phyloP scores from a whole-genome alignment of 139 green algal genomes.

The Ettlia oleoabundans region DNA sequence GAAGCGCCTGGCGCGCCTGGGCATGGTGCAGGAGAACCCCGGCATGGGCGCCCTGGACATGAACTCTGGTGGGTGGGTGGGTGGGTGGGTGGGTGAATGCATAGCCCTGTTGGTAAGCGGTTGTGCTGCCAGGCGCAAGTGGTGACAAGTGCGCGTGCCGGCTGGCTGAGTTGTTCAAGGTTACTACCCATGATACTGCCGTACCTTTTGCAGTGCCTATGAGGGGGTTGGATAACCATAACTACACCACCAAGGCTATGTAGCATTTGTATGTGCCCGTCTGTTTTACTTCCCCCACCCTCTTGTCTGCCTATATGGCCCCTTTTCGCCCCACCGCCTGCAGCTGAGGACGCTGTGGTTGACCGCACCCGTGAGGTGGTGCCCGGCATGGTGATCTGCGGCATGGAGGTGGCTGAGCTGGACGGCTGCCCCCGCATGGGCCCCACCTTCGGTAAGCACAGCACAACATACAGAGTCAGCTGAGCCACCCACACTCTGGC shows the following conservation, averaged over 20 bases:
- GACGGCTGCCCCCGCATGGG: slow-evolving; percentile 91
- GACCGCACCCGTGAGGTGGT: slow-evolving; percentile 87
- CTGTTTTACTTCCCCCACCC: neutral
- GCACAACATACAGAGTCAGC: neutral
- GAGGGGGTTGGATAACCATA: no score
- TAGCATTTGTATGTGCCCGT: neutral
- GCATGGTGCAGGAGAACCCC: slow-evolving; percentile 82
- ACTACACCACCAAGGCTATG: no score
- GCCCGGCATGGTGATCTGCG: slow-evolving; percentile 93
- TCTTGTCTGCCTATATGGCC: neutral
- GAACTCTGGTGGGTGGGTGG: slow-evolving; percentile 68
- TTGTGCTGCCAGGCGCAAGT: neutral
- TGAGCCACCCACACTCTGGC: no score
- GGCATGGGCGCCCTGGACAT: slow-evolving; percentile 98
- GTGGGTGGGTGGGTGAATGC: neutral
- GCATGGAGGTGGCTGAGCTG: slow-evolving; percentile 91
- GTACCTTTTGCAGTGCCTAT: no score
- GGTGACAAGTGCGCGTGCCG: neutral
- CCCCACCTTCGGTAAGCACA: slow-evolving; percentile 86
- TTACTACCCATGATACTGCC: no score
- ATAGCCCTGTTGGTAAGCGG: neutral
- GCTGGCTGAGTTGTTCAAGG: neutral
- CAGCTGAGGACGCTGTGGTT: slow-evolving; percentile 88
- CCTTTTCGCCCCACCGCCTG: neutral
- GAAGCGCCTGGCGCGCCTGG: slow-evolving; percentile 90